phyloP scores from a whole-genome alignment of 2,329 filamentous ascomycete species.

The Curvularia lunata region DNA sequence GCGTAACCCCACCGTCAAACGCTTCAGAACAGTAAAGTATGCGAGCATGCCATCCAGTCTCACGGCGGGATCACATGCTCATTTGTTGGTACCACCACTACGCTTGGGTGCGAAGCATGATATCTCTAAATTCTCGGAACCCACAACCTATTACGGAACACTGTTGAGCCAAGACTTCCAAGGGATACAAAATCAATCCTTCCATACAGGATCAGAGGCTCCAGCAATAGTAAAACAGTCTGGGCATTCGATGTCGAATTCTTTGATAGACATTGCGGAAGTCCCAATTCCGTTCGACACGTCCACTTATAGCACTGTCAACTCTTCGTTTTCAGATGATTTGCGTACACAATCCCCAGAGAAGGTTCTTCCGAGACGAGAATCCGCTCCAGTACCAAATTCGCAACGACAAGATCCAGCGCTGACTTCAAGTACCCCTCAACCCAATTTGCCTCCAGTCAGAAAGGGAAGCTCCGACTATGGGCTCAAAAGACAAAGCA shows the following conservation, averaged over 20 bases:
- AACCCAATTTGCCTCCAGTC: conserved; percentile 1
- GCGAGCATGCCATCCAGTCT: conserved; percentile 9
- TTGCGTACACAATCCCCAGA: neutral
- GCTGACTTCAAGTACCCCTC: neutral
- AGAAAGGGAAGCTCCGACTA: conserved; percentile 15
- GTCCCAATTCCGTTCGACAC: no score
- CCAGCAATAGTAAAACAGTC: neutral
- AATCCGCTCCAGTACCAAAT: neutral
- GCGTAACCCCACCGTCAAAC: conserved; percentile 29
- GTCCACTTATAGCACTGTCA: no score
- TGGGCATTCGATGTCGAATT: neutral
- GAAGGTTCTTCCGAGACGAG: neutral
- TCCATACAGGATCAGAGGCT: neutral
- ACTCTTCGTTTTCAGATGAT: no score
- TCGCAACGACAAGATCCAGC: neutral
- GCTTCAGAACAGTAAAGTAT: conserved; percentile 26
- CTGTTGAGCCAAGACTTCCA: neutral
- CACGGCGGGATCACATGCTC: neutral
- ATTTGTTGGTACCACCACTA: neutral
- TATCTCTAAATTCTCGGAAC: neutral
- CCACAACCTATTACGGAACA: neutral
- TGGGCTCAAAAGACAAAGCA: conserved; percentile 14
- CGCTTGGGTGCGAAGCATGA: neutral
- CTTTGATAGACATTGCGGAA: neutral
- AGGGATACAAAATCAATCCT: no score